phyloP scores from a whole-genome alignment of 1,139 yeast species.

The Taphrina populina region DNA sequence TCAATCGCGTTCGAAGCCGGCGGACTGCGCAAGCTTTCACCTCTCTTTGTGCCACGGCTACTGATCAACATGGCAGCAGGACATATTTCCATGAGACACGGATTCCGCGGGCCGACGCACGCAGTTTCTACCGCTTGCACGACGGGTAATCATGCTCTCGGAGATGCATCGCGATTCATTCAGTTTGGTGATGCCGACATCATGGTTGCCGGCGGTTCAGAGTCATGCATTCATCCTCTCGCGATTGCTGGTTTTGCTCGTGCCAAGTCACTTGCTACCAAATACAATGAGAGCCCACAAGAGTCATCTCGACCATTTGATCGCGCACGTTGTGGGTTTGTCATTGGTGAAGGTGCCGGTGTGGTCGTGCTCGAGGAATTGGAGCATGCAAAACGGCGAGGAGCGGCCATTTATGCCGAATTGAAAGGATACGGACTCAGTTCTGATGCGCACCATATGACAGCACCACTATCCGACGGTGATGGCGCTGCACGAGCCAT shows the following conservation, averaged over 20 bases:
- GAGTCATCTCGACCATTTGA: conserved; percentile 89
- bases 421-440: conserved; percentile 83
- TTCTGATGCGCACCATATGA: conserved; percentile 90
- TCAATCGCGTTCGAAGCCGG: conserved; percentile 52
- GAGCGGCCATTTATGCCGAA: conserved; percentile 71
- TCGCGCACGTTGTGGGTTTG: conserved; percentile 74
- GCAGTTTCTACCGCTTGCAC: conserved; percentile 95
- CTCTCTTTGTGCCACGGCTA: conserved; percentile 78
- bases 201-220: conserved; percentile 92
- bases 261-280: conserved; percentile 74
- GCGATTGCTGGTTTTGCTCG: conserved; percentile 90
- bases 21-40: conserved; percentile 76
- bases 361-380: conserved; percentile 61
- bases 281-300: conserved; percentile 59
- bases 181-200: conserved; percentile 76
- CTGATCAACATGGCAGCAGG: conserved; percentile 95
- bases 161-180: conserved; percentile 85
- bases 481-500: conserved; percentile 83
- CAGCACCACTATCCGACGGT: conserved; percentile 83
- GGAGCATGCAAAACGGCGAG: conserved; percentile 70
- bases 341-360: conserved; percentile 91
- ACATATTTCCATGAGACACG: conserved; percentile 73
- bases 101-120: conserved; percentile 73
- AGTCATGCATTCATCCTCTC: conserved; percentile 80
- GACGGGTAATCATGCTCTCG: conserved; percentile 89